phyloP scores from a whole-genome alignment of 371 early-diverging fungal species.

The Amoeboaphelidium occidentale region DNA sequence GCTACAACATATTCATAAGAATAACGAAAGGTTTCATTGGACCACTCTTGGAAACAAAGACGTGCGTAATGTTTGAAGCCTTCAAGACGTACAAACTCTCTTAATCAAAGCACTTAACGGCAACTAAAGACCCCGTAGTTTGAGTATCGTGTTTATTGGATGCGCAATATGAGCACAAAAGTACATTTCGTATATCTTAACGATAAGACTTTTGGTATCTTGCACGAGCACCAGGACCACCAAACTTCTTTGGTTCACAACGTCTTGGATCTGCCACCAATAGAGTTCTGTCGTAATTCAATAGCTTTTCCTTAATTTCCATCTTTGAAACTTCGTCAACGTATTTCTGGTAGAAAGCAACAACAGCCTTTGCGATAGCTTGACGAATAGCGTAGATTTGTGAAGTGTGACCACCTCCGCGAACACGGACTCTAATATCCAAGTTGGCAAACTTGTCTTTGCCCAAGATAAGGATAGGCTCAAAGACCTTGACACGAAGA shows the following conservation, averaged over 20 bases:
- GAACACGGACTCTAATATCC: conserved; percentile 90
- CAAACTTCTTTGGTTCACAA: conserved; percentile 99
- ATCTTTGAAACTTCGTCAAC: conserved; percentile 98
- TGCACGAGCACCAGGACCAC: conserved; percentile 99
- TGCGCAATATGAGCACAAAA: neutral
- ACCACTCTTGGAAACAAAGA: too few relatives aligned
- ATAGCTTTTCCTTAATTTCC: conserved; percentile 90
- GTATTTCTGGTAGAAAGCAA: conserved; percentile 98
- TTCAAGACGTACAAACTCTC: too few relatives aligned
- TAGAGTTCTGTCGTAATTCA: conserved; percentile 93
- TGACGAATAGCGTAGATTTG: conserved; percentile 98
- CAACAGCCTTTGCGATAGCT: conserved; percentile 96
- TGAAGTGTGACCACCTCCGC: conserved; percentile 94
- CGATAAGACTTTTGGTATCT: conserved; percentile 87
- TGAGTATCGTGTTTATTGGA: too few relatives aligned
- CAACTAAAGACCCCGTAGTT: too few relatives aligned
- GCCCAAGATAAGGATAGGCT: conserved; percentile 91
- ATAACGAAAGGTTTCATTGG: too few relatives aligned
- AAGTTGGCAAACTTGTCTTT: conserved; percentile 85
- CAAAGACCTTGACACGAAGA: conserved; percentile 93
- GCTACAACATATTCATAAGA: too few relatives aligned
- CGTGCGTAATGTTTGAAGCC: too few relatives aligned
- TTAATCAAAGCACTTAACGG: too few relatives aligned
- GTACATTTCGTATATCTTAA: conserved; percentile 22
- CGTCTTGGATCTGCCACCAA: conserved; percentile 99